Conservation (phyloP, 1,139 yeast genomes). For the Pichia sp. region DNA sequence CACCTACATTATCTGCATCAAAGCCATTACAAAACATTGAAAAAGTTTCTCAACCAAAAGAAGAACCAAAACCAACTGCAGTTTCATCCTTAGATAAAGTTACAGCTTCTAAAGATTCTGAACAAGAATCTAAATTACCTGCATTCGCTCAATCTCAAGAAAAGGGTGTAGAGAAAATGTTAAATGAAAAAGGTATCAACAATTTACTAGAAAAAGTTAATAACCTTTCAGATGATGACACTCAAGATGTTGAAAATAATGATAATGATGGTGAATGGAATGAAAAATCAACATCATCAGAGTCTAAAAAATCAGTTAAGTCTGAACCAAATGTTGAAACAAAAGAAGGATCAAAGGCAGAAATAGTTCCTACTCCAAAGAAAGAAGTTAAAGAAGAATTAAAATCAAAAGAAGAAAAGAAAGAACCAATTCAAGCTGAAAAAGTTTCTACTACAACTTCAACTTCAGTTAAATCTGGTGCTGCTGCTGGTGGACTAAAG, state of each 20-base stretch:
- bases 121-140: slow-evolving; percentile 16
- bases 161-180: slow-evolving; percentile 40
- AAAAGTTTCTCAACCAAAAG: slow-evolving; percentile 13
- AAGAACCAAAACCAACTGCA: slow-evolving; percentile 5
- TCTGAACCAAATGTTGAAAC: neutral
- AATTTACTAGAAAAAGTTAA: slow-evolving; percentile 41
- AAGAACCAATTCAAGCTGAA: neutral
- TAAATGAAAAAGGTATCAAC: slow-evolving; percentile 44
- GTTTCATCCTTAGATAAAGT: slow-evolving; percentile 11
- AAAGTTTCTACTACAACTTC: slow-evolving; percentile 31
- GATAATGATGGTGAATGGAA: slow-evolving; percentile 18
- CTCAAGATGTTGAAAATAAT: slow-evolving; percentile 39
- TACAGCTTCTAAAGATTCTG: slow-evolving; percentile 1
- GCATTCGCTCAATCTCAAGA: slow-evolving; percentile 25
- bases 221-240: slow-evolving; percentile 30
- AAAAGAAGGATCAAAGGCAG: neutral
- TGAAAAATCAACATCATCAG: slow-evolving; percentile 1
- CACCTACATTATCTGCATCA: slow-evolving; percentile 31
- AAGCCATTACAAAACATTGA: slow-evolving; percentile 12
- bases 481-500: slow-evolving; percentile 42
- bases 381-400: no score
- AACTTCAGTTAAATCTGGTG: slow-evolving; percentile 11
- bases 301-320: neutral
- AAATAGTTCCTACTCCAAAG: slow-evolving; percentile 30
- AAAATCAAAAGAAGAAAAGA: no score